Percentiles rank a stretch among this genome's conserved stretches.
Conservation (phyloP, 2,329 filamentous ascomycete species). For the Boeremia lycopersici region DNA sequence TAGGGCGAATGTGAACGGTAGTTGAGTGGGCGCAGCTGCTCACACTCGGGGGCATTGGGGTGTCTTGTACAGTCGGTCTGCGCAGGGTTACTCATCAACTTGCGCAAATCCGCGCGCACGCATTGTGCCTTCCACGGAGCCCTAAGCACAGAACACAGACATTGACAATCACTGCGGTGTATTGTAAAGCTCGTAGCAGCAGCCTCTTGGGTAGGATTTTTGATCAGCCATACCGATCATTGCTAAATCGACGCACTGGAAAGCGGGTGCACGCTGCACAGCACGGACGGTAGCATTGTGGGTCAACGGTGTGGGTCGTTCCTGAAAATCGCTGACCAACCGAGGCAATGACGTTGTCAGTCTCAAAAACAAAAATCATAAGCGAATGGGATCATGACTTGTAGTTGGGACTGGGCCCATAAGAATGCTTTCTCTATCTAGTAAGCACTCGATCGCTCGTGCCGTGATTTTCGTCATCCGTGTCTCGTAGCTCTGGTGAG, state of each 20-base stretch:
- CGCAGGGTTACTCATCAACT: slow-evolving; percentile 11
- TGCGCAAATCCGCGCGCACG: slow-evolving; percentile 14
- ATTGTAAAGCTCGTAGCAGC: background rate
- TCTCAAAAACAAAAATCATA: background rate
- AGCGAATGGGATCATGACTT: slow-evolving; percentile 3
- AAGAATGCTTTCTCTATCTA: slow-evolving; percentile 22
- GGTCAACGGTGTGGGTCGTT: slow-evolving; percentile 9
- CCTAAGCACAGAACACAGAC: background rate
- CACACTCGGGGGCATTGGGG: background rate
- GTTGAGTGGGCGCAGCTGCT: no score
- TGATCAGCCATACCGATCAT: slow-evolving; percentile 3
- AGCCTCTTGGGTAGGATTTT: background rate
- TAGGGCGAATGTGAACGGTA: no score
- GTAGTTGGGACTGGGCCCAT: background rate
- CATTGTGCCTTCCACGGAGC: background rate
- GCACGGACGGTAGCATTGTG: background rate
- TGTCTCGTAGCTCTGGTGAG: slow-evolving; percentile 28
- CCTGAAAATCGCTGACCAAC: slow-evolving; percentile 5
- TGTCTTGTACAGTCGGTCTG: background rate
- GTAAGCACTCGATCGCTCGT: slow-evolving; percentile 17
- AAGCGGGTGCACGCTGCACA: background rate
- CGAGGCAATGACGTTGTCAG: slow-evolving; percentile 6
- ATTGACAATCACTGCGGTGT: background rate
- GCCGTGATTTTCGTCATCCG: slow-evolving; percentile 26
- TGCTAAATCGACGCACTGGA: background rate